Evolutionary conservation across 2,329 filamentous ascomycete genomes (phyloP).

Genomic region (Penicillium expansum): DNA sequence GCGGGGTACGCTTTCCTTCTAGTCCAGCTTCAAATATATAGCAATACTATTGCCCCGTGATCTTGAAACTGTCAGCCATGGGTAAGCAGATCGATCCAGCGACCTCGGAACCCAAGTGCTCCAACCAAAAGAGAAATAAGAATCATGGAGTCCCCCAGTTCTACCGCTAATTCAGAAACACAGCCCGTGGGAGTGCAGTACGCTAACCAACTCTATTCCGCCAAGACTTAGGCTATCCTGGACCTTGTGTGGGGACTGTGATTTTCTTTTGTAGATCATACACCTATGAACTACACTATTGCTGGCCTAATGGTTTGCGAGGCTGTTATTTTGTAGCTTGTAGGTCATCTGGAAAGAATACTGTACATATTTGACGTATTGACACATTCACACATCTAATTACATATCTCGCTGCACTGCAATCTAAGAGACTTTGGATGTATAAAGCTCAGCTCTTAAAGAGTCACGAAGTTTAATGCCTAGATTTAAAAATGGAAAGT

Average conservation of each 20-base stretch:
- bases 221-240: constrained; percentile 16
- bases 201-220: constrained; percentile 16
- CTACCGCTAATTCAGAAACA: constrained; percentile 4
- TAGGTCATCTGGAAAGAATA: neutral
- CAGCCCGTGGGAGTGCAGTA: constrained; percentile 12
- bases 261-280: constrained; percentile 6
- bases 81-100: neutral
- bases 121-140: neutral
- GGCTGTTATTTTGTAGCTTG: too few relatives aligned
- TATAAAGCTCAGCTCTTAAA: neutral
- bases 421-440: neutral
- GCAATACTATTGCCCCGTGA: neutral
- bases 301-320: neutral
- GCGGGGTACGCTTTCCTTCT: neutral
- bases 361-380: neutral
- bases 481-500: neutral
- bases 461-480: neutral
- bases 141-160: constrained; percentile 6
- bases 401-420: neutral
- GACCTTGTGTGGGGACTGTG: constrained; percentile 5
- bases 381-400: neutral
- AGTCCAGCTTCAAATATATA: neutral
- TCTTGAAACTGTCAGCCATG: neutral
- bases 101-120: neutral
- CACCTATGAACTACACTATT: neutral